phyloP scores from a whole-genome alignment of 495 filamentous ascomycete species.

The Xylaria sp. region DNA sequence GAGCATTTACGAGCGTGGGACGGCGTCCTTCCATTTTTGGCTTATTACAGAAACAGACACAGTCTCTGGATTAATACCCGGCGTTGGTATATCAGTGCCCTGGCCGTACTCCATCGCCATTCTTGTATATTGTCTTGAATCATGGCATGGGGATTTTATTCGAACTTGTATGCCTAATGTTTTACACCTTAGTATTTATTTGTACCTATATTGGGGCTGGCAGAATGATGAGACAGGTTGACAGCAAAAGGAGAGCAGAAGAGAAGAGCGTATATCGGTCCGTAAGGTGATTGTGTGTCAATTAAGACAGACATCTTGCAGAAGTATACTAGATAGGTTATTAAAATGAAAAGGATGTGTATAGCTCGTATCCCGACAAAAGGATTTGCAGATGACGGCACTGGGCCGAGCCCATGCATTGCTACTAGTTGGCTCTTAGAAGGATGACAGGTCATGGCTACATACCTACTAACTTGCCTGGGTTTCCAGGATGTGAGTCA shows the following conservation, averaged over 20 bases:
- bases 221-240: constrained; percentile 4
- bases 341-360: neutral
- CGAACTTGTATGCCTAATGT: constrained; percentile 27
- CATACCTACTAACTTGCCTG: neutral
- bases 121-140: constrained; percentile 30
- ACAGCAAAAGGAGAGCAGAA: neutral
- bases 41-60: constrained; percentile 17
- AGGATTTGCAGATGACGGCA: neutral
- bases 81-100: constrained; percentile 22
- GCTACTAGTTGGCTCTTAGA: neutral
- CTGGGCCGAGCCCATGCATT: neutral
- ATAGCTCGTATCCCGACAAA: neutral
- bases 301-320: neutral
- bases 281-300: neutral
- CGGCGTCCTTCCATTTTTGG: constrained; percentile 29
- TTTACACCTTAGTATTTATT: constrained; percentile 23
- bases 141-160: constrained; percentile 14
- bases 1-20: constrained; percentile 41
- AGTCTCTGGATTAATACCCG: constrained; percentile 21
- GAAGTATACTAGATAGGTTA: neutral
- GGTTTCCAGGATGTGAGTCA: neutral
- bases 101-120: constrained; percentile 5
- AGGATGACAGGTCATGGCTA: neutral
- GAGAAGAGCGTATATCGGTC: neutral
- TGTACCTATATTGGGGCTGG: constrained; percentile 29